Percentiles rank a stretch among this genome's conserved stretches.
Evolutionary conservation across 2,329 filamentous ascomycete genomes (phyloP).

Genomic region (Fusarium mundagurra): DNA sequence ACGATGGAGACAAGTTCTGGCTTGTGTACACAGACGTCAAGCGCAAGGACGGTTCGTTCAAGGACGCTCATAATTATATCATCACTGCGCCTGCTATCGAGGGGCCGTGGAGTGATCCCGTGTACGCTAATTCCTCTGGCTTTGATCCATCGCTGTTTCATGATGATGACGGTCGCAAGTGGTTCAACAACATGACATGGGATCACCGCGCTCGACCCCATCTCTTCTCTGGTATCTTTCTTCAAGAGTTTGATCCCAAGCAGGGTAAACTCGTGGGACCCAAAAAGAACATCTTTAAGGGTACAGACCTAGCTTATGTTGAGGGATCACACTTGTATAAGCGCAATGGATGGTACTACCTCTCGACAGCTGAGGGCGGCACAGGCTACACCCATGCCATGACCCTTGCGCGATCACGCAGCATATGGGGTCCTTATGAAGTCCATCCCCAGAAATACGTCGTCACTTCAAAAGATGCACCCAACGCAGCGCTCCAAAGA

Average conservation of each 20-base stretch:
- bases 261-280: constrained; percentile 63
- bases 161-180: constrained; percentile 65
- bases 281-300: constrained; percentile 63
- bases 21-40: constrained; percentile 74
- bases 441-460: constrained; percentile 67
- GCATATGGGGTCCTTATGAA: constrained; percentile 71
- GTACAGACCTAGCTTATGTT: constrained; percentile 63
- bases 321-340: constrained; percentile 70
- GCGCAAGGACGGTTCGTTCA: constrained; percentile 73
- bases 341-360: constrained; percentile 67
- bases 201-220: constrained; percentile 61
- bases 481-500: constrained; percentile 60
- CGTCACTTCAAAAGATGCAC: constrained; percentile 62
- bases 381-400: constrained; percentile 70
- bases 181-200: constrained; percentile 67
- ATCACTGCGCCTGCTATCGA: constrained; percentile 62
- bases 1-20: constrained; percentile 69
- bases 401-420: constrained; percentile 63
- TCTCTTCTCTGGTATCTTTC: constrained; percentile 64
- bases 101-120: constrained; percentile 70
- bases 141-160: constrained; percentile 71
- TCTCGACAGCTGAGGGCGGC: constrained; percentile 68
- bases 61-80: constrained; percentile 72
- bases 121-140: constrained; percentile 68
- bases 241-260: constrained; percentile 66